Evolutionary conservation across 2,329 filamentous ascomycete species (phyloP).

Genomic region (Colletotrichum australisinense): DNA sequence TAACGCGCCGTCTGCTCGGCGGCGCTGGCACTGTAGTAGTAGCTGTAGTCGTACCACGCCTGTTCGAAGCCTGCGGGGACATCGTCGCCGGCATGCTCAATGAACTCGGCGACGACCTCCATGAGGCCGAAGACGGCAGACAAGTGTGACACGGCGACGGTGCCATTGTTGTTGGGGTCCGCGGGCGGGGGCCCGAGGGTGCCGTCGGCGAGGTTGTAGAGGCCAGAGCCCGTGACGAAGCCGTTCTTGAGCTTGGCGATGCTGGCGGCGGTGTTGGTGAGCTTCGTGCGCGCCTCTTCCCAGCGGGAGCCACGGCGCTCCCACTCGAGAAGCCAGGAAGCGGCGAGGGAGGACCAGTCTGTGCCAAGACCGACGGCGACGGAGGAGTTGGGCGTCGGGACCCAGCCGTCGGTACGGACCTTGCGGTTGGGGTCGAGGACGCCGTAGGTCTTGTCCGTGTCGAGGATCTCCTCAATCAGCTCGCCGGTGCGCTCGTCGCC

Average conservation of each 20-base stretch:
- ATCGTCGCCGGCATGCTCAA: constrained; percentile 59
- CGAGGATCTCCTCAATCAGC: constrained; percentile 61
- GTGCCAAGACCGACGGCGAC: constrained; percentile 66
- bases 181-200: constrained; percentile 62
- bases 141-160: constrained; percentile 65
- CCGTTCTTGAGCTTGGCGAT: constrained; percentile 68
- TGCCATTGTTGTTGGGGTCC: constrained; percentile 63
- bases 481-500: constrained; percentile 69
- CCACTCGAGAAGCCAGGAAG: constrained; percentile 70
- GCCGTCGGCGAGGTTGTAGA: constrained; percentile 62
- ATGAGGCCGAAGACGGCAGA: constrained; percentile 68
- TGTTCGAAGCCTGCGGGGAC: constrained; percentile 61
- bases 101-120: constrained; percentile 67
- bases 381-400: constrained; percentile 52
- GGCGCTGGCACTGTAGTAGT: constrained; percentile 62
- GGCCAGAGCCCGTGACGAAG: constrained; percentile 66
- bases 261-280: constrained; percentile 59
- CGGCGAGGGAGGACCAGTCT: constrained; percentile 68
- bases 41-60: constrained; percentile 70
- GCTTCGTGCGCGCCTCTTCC: constrained; percentile 62
- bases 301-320: constrained; percentile 65
- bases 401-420: constrained; percentile 64
- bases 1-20: constrained; percentile 65
- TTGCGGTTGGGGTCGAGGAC: constrained; percentile 68
- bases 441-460: constrained; percentile 64